phyloP scores from a whole-genome alignment of 805 yeast species.

The Monosporozyma servazzii region DNA sequence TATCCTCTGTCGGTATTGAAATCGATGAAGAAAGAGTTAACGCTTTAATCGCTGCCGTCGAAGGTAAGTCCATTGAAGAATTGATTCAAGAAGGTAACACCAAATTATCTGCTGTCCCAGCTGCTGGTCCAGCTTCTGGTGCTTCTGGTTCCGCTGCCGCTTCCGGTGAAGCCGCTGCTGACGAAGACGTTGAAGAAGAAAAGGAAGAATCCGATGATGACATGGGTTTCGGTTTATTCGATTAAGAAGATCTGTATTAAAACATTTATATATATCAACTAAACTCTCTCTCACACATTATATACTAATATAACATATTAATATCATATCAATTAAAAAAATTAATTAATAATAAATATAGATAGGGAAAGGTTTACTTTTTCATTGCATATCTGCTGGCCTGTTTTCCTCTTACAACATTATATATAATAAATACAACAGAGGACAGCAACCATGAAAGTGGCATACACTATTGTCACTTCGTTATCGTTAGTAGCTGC shows the following conservation, averaged over 20 bases:
- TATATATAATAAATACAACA: too few species aligned
- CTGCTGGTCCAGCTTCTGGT: conserved; percentile 94
- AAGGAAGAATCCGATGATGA: conserved; percentile 58
- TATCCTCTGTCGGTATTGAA: conserved; percentile 93
- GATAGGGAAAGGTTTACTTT: too few species aligned
- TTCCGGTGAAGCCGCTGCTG: conserved; percentile 43
- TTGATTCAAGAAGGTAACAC: conserved; percentile 90
- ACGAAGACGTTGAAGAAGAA: conserved; percentile 45
- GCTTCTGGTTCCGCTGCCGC: conserved; percentile 45
- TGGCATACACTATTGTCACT: too few species aligned
- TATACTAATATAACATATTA: not conserved
- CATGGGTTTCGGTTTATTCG: conserved; percentile 98
- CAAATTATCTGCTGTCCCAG: conserved; percentile 94
- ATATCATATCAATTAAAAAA: not conserved
- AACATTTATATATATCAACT: not conserved
- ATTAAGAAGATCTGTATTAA: conserved; percentile 42
- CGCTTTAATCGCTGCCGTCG: conserved; percentile 71
- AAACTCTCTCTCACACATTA: not conserved
- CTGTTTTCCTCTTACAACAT: too few species aligned
- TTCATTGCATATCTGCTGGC: too few species aligned
- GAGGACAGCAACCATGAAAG: too few species aligned
- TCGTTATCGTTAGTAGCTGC: too few species aligned
- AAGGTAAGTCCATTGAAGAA: conserved; percentile 86
- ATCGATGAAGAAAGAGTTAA: conserved; percentile 83
- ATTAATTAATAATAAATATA: not conserved